Conservation (phyloP, 2,329 filamentous ascomycete genomes). For the Clonostachys rosea region DNA sequence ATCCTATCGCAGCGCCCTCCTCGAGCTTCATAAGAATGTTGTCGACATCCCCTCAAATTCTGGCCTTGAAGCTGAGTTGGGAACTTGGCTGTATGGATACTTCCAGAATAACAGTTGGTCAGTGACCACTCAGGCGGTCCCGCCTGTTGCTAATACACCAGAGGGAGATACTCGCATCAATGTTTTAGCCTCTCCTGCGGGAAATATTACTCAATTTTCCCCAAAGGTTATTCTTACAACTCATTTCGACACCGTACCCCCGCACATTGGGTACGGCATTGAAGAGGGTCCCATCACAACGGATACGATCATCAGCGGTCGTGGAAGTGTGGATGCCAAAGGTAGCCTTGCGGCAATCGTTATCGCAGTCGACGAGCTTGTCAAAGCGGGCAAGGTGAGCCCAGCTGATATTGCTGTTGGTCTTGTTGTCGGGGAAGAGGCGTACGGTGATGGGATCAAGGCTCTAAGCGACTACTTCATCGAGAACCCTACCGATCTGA, state of each 20-base stretch:
- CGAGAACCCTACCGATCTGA: conserved; percentile 32
- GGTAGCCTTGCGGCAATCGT: conserved; percentile 60
- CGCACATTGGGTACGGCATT: conserved; percentile 60
- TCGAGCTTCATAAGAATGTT: conserved; percentile 70
- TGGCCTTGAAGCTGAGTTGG: conserved; percentile 63
- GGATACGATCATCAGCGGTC: conserved; percentile 44
- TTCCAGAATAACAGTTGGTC: conserved; percentile 45
- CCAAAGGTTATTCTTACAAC: conserved; percentile 33
- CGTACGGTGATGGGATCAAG: conserved; percentile 12
- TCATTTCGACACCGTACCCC: conserved; percentile 72
- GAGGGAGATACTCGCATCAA: conserved; percentile 12
- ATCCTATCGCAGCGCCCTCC: conserved; percentile 44
- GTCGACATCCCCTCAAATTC: conserved; percentile 69
- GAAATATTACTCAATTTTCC: conserved; percentile 36
- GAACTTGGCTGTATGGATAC: conserved; percentile 63
- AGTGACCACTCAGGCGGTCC: conserved; percentile 36
- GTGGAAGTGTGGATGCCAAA: conserved; percentile 65
- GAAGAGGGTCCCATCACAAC: conserved; percentile 17
- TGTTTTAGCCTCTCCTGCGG: too few species aligned
- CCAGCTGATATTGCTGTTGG: conserved; percentile 10
- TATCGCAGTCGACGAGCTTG: conserved; percentile 9
- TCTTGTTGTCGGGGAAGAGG: conserved; percentile 15
- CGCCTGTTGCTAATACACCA: conserved; percentile 19
- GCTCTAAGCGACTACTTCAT: conserved; percentile 32
- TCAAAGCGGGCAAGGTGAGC: conserved; percentile 5